Percentiles rank a stretch among this genome's conserved stretches.
Evolutionary conservation across 2,329 filamentous ascomycete species (phyloP).

Genomic region (Ophiostoma ips): DNA sequence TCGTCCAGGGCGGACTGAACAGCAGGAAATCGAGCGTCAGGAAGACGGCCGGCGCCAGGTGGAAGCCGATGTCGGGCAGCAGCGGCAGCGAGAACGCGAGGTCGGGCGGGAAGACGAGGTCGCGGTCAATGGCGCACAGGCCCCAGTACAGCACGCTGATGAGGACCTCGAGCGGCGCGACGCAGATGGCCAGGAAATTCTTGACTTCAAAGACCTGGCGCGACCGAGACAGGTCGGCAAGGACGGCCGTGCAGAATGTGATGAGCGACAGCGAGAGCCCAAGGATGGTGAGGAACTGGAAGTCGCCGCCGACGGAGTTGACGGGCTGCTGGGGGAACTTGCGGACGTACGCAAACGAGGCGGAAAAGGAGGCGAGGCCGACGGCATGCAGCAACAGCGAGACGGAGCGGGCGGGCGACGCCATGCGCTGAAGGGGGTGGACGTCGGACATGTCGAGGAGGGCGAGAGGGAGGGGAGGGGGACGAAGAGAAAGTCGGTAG

Average conservation of each 20-base stretch:
- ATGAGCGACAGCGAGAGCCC: conserved; percentile 47
- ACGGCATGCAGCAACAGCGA: conserved; percentile 48
- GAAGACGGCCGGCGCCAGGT: conserved; percentile 51
- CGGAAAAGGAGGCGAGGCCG: conserved; percentile 38
- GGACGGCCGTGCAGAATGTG: conserved; percentile 46
- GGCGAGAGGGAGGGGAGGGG: not conserved
- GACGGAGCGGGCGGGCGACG: conserved; percentile 48
- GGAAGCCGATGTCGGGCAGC: conserved; percentile 46
- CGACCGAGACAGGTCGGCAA: conserved; percentile 50
- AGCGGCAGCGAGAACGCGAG: conserved; percentile 27
- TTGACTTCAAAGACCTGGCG: conserved; percentile 48
- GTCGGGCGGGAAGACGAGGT: conserved; percentile 38
- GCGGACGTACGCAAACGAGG: conserved; percentile 38
- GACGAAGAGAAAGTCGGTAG: not conserved
- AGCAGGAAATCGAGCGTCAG: conserved; percentile 52
- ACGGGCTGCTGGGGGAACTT: conserved; percentile 38
- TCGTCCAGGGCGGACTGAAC: conserved; percentile 59
- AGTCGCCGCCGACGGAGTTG: conserved; percentile 50
- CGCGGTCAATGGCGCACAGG: conserved; percentile 41
- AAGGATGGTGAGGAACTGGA: conserved; percentile 63
- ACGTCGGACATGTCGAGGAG: conserved; percentile 20
- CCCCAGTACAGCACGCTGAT: conserved; percentile 64
- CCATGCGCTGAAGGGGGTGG: conserved; percentile 52
- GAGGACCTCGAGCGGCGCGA: conserved; percentile 55
- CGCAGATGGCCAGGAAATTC: conserved; percentile 51